Percentiles rank a stretch among this genome's conserved stretches.
These are phyloP conservation scores for Cladosporium phlei DNA, from an alignment of 2,329 filamentous ascomycete genomes.

Conservation along the genomic window DNA sequence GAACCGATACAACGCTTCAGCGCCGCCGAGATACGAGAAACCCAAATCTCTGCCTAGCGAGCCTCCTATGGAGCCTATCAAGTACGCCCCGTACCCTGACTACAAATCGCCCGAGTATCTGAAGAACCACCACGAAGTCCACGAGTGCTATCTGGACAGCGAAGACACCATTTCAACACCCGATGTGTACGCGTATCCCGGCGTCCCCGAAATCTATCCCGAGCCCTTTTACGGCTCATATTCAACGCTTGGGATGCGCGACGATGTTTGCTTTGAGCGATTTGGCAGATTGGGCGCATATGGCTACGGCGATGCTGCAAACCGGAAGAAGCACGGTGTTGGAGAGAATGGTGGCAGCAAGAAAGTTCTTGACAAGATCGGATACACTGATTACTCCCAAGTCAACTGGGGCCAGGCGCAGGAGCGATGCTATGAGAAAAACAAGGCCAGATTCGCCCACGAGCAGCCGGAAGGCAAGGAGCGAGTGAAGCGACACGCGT, in stretches of 20 bases:
- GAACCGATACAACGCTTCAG: constrained; percentile 40
- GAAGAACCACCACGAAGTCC: constrained; percentile 48
- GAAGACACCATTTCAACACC: constrained; percentile 54
- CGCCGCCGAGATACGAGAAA: constrained; percentile 32
- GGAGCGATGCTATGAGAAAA: constrained; percentile 46
- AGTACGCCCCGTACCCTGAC: constrained; percentile 45
- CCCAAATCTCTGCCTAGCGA: constrained; percentile 23
- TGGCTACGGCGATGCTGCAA: constrained; percentile 46
- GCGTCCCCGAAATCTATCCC: constrained; percentile 46
- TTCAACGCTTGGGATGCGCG: constrained; percentile 42
- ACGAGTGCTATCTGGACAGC: constrained; percentile 60
- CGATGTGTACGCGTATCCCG: constrained; percentile 61
- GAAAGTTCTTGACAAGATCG: constrained; percentile 48
- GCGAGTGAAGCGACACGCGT: constrained; percentile 61
- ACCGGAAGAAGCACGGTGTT: constrained; percentile 47
- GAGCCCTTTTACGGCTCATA: constrained; percentile 47
- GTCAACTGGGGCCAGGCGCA: constrained; percentile 47
- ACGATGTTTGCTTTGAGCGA: constrained; percentile 48
- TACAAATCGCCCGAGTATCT: constrained; percentile 41
- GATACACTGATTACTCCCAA: constrained; percentile 44
- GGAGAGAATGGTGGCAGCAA: constrained; percentile 42
- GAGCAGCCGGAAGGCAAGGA: constrained; percentile 31
- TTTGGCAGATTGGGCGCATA: constrained; percentile 48
- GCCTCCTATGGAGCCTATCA: constrained; percentile 34
- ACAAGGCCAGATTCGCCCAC: constrained; percentile 42